Base-by-base conservation (phyloP, 1,284 basidiomycete species). In the Tremellales sp. region DNA sequence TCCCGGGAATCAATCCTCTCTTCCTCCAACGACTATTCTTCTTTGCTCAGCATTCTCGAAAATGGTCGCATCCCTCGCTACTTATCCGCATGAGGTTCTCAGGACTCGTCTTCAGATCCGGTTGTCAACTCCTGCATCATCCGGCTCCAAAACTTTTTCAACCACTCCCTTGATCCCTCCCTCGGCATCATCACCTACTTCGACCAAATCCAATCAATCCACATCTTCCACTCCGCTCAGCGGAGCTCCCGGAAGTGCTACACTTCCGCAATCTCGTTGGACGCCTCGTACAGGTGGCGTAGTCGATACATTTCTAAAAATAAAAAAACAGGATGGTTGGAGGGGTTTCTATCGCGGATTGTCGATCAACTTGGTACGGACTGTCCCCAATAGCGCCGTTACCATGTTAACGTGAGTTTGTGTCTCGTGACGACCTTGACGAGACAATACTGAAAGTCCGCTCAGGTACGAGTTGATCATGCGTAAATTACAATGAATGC, bases 21-120 rank as follows among this genome's bases (percentile, higher is more conserved):
- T 94, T 5, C 75, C 82, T 1, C 81, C 81, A 5, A 71, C 77
- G 25, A 79, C 81, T 16, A 92, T 97, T 55, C 81, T 97, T 12
- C 69, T 83, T 3, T 94, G 90, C 73, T 92, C 89, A 18, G 88
- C 87, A 7, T 73, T 83, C 18, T 85, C 90, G 27, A 97, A 97
- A 71, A 94, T 95, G 87, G 83, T 87, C 2, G 93, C 92, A 3
- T 92, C 90, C 10, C 75, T 95, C 21, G 85, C 85, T 21, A 97
- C 93, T 25, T 97, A 97, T 71, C 93, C 93, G 0, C 92, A 97
- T 70, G 92, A 97, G 73, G 93, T 97, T 34, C 79, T 97, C 16
- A 85, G 92, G 9, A 97, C 92, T 22, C 82, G 91, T 5, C 74
- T 95, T 29, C 92, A 97, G 72, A 90, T 91, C 4, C 83, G 85